Percentiles rank a stretch among this genome's conserved stretches.
Evolutionary conservation across 305 asterid species (phyloP).

Genomic region (Solanum aculeatissimum): DNA sequence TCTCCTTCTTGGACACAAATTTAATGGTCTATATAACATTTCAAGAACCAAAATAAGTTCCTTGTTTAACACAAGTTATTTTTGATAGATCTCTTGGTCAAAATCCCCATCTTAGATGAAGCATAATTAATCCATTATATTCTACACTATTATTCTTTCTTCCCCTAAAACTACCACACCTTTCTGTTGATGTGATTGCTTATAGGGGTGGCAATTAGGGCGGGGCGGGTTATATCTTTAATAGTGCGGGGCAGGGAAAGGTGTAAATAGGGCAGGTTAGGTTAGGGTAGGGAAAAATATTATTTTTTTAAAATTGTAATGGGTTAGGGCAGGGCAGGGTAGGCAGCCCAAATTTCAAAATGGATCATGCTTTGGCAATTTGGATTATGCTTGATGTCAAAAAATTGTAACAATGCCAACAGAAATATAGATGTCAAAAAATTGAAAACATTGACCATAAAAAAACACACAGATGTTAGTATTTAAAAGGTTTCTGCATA

Average conservation of each 20-base stretch:
- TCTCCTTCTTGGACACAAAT: not conserved
- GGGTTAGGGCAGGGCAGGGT: too few relatives aligned
- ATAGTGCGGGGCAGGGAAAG: too few relatives aligned
- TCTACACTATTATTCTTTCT: not conserved
- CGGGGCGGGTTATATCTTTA: too few relatives aligned
- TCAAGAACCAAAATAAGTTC: not conserved
- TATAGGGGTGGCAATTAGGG: too few relatives aligned
- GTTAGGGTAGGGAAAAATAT: too few relatives aligned
- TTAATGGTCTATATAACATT: not conserved
- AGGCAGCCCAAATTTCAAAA: too few relatives aligned
- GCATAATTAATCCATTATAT: not conserved
- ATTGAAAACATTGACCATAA: too few relatives aligned
- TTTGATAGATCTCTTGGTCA: not conserved
- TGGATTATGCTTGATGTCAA: too few relatives aligned
- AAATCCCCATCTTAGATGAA: not conserved
- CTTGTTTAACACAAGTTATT: not conserved
- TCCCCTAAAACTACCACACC: not conserved
- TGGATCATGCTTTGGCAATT: too few relatives aligned
- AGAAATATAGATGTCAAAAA: not conserved
- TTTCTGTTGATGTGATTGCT: not conserved
- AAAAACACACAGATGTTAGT: too few relatives aligned
- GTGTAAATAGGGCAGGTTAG: too few relatives aligned
- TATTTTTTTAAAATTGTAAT: too few relatives aligned
- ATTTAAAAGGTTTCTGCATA: not conserved
- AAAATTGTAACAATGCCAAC: not conserved